phyloP scores from a whole-genome alignment of 2,329 filamentous ascomycete species.

The Cyphellophora attinorum region DNA sequence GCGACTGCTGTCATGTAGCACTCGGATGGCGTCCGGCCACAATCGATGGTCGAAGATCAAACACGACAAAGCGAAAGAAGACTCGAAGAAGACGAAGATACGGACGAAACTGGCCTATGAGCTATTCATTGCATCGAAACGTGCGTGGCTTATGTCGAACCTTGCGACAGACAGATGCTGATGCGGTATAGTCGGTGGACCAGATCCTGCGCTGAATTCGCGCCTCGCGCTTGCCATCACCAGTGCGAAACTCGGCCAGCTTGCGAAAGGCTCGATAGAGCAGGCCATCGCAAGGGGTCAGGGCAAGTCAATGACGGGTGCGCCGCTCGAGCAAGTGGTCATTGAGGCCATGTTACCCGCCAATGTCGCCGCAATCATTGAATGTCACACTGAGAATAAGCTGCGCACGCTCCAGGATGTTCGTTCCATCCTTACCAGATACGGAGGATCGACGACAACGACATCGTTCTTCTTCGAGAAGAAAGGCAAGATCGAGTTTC shows the following conservation, averaged over 20 bases:
- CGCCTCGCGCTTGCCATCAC: constrained; percentile 63
- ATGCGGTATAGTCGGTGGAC: constrained; percentile 56
- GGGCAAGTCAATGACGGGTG: constrained; percentile 66
- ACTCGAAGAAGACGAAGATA: constrained; percentile 62
- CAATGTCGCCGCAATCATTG: constrained; percentile 49
- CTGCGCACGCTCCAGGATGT: constrained; percentile 64
- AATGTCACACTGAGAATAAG: constrained; percentile 78
- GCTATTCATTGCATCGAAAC: constrained; percentile 65
- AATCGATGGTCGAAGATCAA: constrained; percentile 95
- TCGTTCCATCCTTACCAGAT: constrained; percentile 59
- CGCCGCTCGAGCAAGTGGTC: constrained; percentile 52
- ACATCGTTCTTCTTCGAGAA: constrained; percentile 79
- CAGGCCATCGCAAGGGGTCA: constrained; percentile 79
- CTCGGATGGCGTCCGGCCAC: constrained; percentile 54
- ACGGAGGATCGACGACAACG: constrained; percentile 60
- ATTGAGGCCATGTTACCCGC: constrained; percentile 36
- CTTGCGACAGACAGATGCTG: constrained; percentile 6
- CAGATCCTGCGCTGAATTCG: constrained; percentile 64
- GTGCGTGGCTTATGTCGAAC: constrained; percentile 29
- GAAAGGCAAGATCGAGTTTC: constrained; percentile 65
- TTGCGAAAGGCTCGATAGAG: constrained; percentile 79
- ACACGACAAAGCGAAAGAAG: constrained; percentile 84
- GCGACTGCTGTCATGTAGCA: constrained; percentile 2
- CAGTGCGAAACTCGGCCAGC: constrained; percentile 73
- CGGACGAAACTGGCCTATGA: constrained; percentile 61